Conservation (phyloP, 805 yeast species). For the Teunomyces funiuensis region DNA sequence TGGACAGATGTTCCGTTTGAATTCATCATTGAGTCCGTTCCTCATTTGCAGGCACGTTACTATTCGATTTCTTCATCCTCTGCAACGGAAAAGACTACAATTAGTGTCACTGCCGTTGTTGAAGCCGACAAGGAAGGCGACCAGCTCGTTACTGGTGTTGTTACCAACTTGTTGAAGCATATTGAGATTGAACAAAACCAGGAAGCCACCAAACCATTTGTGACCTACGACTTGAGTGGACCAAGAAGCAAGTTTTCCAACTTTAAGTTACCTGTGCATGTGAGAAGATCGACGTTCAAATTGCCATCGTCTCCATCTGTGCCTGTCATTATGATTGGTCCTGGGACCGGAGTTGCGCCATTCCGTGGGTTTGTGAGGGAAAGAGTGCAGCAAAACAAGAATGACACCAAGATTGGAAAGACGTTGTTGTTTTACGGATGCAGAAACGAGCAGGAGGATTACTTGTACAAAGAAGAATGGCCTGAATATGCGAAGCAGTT, state of each 20-base stretch:
- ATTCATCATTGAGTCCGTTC: constrained; percentile 76
- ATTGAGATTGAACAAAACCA: constrained; percentile 59
- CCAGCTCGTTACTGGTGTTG: constrained; percentile 70
- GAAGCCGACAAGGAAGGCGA: constrained; percentile 51
- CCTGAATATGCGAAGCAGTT: constrained; percentile 60
- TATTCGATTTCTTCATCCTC: constrained; percentile 95
- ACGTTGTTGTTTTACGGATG: constrained; percentile 84
- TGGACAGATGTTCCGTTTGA: constrained; percentile 84
- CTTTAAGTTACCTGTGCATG: constrained; percentile 82
- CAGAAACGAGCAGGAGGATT: constrained; percentile 77
- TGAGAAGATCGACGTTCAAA: constrained; percentile 93
- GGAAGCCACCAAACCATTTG: constrained; percentile 40
- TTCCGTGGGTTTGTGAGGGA: constrained; percentile 94
- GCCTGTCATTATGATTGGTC: constrained; percentile 92
- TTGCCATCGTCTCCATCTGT: constrained; percentile 80
- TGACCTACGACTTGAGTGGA: constrained; percentile 74
- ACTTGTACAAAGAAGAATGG: constrained; percentile 90
- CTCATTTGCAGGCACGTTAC: constrained; percentile 88
- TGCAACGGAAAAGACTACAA: constrained; percentile 64
- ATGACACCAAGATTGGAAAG: constrained; percentile 54
- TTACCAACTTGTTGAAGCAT: constrained; percentile 82
- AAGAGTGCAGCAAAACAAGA: constrained; percentile 55
- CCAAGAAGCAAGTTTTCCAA: constrained; percentile 62
- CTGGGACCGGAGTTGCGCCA: constrained; percentile 99
- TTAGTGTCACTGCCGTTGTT: constrained; percentile 90